These are phyloP conservation scores for Penium margaritaceum DNA, from an alignment of 139 green algal genomes.

Conservation along the genomic window DNA sequence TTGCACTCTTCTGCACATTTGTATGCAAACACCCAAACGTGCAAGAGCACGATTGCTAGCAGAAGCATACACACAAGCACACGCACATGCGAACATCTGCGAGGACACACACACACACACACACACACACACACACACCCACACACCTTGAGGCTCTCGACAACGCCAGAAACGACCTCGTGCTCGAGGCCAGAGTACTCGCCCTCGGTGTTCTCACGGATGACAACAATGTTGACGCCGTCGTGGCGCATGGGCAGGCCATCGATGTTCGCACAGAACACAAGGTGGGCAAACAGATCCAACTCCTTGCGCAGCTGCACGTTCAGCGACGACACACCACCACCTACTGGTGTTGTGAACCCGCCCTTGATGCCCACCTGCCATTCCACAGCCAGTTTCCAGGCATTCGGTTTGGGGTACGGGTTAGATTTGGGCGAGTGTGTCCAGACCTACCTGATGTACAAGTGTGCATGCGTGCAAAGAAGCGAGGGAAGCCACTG, in stretches of 20 bases:
- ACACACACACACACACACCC: background rate
- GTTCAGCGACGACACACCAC: conserved; percentile 43
- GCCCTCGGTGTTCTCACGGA: conserved; percentile 51
- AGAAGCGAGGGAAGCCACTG: too few relatives aligned
- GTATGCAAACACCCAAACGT: too few relatives aligned
- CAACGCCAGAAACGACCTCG: conserved; percentile 47
- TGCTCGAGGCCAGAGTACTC: conserved; percentile 50
- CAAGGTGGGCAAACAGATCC: conserved; percentile 46
- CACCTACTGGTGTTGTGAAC: conserved; percentile 31
- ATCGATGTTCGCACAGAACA: conserved; percentile 49
- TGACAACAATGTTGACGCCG: conserved; percentile 47
- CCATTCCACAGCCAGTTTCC: too few relatives aligned
- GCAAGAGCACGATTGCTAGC: background rate
- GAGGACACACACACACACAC: background rate
- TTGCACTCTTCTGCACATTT: too few relatives aligned
- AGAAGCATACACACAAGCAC: background rate
- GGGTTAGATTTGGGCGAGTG: too few relatives aligned
- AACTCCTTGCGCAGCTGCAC: conserved; percentile 50
- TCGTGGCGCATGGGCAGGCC: conserved; percentile 46
- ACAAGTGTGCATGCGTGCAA: too few relatives aligned
- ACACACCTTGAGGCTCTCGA: conserved; percentile 48
- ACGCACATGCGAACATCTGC: background rate
- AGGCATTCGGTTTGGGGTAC: too few relatives aligned
- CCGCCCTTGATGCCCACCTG: conserved; percentile 36
- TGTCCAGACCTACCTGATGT: too few relatives aligned